phyloP scores from a whole-genome alignment of 371 early-diverging fungal genomes.

The Antonospora locustae region DNA sequence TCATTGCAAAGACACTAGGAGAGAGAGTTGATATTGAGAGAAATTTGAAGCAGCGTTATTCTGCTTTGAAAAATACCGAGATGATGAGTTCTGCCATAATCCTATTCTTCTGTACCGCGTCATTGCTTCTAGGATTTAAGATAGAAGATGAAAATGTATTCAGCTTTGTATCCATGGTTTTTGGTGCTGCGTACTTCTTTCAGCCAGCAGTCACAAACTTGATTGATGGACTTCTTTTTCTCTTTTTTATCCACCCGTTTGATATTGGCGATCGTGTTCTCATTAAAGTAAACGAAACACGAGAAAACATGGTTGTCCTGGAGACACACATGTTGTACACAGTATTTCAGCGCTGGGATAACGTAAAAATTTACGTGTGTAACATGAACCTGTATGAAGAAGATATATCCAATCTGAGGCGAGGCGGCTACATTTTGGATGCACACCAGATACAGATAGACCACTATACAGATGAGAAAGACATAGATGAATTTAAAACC shows the following conservation, averaged over 20 bases:
- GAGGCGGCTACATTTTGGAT: slow-evolving; percentile 3
- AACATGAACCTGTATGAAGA: background rate
- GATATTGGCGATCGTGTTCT: slow-evolving; percentile 14
- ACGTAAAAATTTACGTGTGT: background rate
- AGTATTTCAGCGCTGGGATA: background rate
- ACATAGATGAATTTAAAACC: background rate
- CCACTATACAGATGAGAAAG: background rate
- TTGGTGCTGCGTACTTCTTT: background rate
- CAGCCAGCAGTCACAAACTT: background rate
- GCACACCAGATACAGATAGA: background rate
- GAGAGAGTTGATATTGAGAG: too few species aligned
- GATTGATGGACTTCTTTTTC: slow-evolving; percentile 9
- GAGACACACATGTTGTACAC: background rate
- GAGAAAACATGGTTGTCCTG: background rate
- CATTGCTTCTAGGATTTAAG: too few species aligned
- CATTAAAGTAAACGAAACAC: background rate
- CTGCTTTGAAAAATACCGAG: too few species aligned
- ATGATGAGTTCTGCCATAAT: too few species aligned
- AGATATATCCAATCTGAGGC: slow-evolving; percentile 5
- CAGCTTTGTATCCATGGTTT: slow-evolving; percentile 4
- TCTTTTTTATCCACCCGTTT: slow-evolving; percentile 15
- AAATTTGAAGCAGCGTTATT: too few species aligned
- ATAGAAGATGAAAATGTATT: too few species aligned
- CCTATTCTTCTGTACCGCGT: too few species aligned
- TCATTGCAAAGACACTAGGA: too few species aligned